These are phyloP conservation scores for Chalaropsis thielavioides DNA, from an alignment of 2,329 filamentous ascomycete genomes.

Conservation along the genomic window DNA sequence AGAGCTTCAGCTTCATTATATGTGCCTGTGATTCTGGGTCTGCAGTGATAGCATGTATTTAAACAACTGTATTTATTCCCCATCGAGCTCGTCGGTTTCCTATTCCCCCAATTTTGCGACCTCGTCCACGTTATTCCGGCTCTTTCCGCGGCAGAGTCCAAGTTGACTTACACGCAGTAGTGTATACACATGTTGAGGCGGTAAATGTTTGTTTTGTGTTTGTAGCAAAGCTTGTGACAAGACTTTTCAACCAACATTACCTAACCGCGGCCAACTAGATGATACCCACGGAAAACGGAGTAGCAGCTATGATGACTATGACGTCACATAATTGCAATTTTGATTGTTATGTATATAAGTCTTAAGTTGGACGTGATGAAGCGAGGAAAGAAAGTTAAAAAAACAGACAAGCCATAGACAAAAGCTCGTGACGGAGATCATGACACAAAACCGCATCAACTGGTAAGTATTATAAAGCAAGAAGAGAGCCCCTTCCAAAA, in stretches of 20 bases:
- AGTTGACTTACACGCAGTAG: neutral
- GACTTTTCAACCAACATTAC: neutral
- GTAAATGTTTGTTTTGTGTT: neutral
- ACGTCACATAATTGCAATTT: neutral
- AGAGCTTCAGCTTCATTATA: neutral
- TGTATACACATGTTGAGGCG: neutral
- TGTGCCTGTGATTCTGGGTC: neutral
- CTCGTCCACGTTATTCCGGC: neutral
- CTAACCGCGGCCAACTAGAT: neutral
- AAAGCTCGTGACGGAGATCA: slow-evolving; percentile 3
- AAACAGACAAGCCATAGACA: neutral
- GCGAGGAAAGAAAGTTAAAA: slow-evolving; percentile 6
- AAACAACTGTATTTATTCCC: neutral
- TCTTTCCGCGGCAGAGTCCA: slow-evolving; percentile 1
- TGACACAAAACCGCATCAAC: neutral
- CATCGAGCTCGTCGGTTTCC: neutral
- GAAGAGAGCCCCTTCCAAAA: neutral
- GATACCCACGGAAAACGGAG: neutral
- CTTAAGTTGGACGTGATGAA: neutral
- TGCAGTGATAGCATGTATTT: neutral
- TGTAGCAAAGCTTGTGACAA: neutral
- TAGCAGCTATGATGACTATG: neutral
- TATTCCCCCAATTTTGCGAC: slow-evolving; percentile 4
- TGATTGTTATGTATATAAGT: neutral
- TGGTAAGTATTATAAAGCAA: neutral